A percentile compares a stretch with the other conserved stretches of the same genome.
phyloP scores from a whole-genome alignment of 192 early-diverging fungal species.

The Gamsiella multidivaricata region DNA sequence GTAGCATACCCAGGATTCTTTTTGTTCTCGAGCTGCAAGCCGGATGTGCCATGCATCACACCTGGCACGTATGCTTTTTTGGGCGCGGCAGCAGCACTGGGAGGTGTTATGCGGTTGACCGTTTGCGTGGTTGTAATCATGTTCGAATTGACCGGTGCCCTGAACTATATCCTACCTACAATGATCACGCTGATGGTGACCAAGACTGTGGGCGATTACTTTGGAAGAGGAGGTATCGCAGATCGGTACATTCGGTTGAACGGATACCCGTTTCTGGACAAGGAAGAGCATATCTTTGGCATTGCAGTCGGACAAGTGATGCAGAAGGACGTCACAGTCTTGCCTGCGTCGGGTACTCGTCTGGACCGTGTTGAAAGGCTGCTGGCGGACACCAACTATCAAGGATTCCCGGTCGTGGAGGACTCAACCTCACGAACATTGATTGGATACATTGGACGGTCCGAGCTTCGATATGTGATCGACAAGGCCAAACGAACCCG shows the following conservation, averaged over 20 bases:
- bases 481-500: conserved; percentile 61
- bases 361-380: conserved; percentile 59
- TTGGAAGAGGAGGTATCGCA: conserved; percentile 80
- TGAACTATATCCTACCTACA: conserved; percentile 87
- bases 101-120: conserved; percentile 57
- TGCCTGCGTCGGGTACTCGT: conserved; percentile 66
- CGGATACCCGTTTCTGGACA: conserved; percentile 82
- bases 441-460: conserved; percentile 77
- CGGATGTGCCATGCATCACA: conserved; percentile 86
- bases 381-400: conserved; percentile 62
- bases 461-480: conserved; percentile 69
- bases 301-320: conserved; percentile 66
- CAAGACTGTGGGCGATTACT: conserved; percentile 77
- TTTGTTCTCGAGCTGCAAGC: conserved; percentile 82
- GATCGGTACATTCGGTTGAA: conserved; percentile 84
- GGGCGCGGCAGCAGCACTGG: conserved; percentile 90
- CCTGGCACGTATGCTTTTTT: conserved; percentile 96
- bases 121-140: conserved; percentile 95
- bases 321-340: conserved; percentile 65
- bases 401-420: conserved; percentile 84
- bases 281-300: conserved; percentile 73
- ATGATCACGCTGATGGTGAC: conserved; percentile 85
- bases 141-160: conserved; percentile 97
- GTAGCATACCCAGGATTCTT: conserved; percentile 67
- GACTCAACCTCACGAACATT: conserved; percentile 66